Evolutionary conservation across 345 rosid genomes (phyloP), one percentile per base, ranked within the genome.

Genomic region (Abelmoschus esculentus): DNA sequence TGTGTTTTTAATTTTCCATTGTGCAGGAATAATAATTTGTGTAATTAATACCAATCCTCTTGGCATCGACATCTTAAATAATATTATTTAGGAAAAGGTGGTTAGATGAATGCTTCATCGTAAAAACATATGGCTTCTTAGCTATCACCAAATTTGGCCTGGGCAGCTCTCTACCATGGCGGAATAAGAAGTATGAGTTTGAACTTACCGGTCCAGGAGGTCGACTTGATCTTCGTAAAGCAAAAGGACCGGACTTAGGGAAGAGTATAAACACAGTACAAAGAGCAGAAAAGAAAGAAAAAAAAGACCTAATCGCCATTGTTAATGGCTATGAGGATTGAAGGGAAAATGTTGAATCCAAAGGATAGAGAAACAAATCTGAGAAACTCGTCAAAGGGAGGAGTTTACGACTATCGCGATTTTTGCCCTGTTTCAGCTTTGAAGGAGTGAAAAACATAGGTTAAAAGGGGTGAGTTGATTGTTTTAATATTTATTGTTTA

Each of bases 181-280:
- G n/a, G n/a, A n/a, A n/a, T n/a, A n/a, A n/a, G 4, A 14, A 68
- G 26, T 3, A 47, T 28, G 58, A 14, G 61, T 38, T 28, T 26
- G 50, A 72, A 53, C 36, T 80, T 74, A 90, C 99, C 99, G 92
- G 73, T 96, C 99, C 87, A 85, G 83, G 81, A 92, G 92, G 60
- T 98, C n/a, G 47, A 83, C 97, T 86, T 96, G 97, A 84, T 92
- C 99, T 80, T 90, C 99, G 67, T 83, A 92, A 49, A 92, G 90
- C 42, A 96, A 86, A 47, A 78, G 73, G 78, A 79, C 59, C 28
- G 79, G 74, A 64, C 61, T 68, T 5, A 80, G 54, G 28, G 81
- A 74, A 38, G 90, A 90, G 46, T 82, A 22, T 57, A 87, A 69
- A 13, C 9, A 54, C 6, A 54, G 26, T 10, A 10, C 5, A 14